phyloP scores from a whole-genome alignment of 2,329 filamentous ascomycete genomes.

The Neonectria coccinea region DNA sequence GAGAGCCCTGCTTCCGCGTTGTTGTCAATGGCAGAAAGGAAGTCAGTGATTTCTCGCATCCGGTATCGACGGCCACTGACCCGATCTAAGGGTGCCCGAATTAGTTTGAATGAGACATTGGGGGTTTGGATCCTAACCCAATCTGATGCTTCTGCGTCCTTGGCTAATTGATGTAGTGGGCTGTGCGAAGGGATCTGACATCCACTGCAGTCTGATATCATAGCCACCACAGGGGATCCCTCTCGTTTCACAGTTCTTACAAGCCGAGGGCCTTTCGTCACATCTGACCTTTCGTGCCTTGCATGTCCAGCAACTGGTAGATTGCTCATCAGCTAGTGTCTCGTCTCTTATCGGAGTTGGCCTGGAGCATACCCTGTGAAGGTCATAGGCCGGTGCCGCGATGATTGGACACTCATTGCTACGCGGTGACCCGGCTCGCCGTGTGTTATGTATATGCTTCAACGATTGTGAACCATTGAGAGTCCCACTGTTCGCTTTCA shows the following conservation, averaged over 20 bases:
- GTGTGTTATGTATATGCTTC: background rate
- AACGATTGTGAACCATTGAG: too few relatives aligned
- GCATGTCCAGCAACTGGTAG: constrained; percentile 32
- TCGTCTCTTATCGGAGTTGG: background rate
- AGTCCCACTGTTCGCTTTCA: background rate
- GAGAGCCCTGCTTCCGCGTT: constrained; percentile 5
- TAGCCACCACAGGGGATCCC: constrained; percentile 25
- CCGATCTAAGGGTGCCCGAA: background rate
- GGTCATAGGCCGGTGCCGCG: background rate
- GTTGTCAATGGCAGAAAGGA: constrained; percentile 23
- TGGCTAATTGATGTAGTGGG: constrained; percentile 7
- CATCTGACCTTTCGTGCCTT: constrained; percentile 31
- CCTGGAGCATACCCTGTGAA: constrained; percentile 1
- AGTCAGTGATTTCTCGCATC: constrained; percentile 23
- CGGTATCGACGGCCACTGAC: constrained; percentile 6
- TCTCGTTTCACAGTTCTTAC: constrained; percentile 30
- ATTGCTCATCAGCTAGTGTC: background rate
- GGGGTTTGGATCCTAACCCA: background rate
- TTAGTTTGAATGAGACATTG: background rate
- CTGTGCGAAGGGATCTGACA: constrained; percentile 21
- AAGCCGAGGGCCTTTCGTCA: constrained; percentile 25
- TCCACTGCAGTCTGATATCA: constrained; percentile 27
- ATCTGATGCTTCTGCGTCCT: constrained; percentile 25
- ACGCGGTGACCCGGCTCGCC: too few relatives aligned
- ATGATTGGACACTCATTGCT: background rate